Evolutionary conservation across 2,329 filamentous ascomycete species (phyloP).

Genomic region (Diaporthe destruens): DNA sequence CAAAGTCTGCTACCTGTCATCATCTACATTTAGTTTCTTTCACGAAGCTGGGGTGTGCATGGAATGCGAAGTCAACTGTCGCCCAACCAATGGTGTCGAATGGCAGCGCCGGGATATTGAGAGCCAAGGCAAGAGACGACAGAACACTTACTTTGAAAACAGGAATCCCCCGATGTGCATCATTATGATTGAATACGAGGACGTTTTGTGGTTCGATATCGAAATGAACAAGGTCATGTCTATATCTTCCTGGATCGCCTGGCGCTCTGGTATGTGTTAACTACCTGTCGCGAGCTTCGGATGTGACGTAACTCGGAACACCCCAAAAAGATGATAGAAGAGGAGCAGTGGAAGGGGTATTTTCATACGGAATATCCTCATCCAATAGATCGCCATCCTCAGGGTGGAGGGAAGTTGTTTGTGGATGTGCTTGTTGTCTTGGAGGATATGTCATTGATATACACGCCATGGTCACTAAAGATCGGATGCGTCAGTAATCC

Average conservation of each 20-base stretch:
- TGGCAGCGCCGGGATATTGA: too few species aligned
- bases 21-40: too few species aligned
- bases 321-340: too few species aligned
- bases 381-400: background rate
- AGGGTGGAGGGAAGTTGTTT: background rate
- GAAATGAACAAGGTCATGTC: conserved; percentile 4
- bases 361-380: background rate
- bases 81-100: too few species aligned
- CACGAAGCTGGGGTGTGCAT: too few species aligned
- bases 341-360: too few species aligned
- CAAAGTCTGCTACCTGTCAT: conserved; percentile 17
- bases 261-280: background rate
- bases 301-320: too few species aligned
- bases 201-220: conserved; percentile 17
- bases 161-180: background rate
- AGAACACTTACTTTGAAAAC: background rate
- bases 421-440: background rate
- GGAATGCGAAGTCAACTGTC: background rate
- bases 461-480: background rate
- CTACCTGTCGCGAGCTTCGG: too few species aligned
- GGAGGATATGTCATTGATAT: conserved; percentile 20
- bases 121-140: too few species aligned
- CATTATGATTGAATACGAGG: background rate
- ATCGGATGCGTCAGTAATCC: background rate
- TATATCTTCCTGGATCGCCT: background rate